These are phyloP conservation scores for Cryptococcus sp. DNA, from an alignment of 1,284 basidiomycete genomes.

Conservation along the genomic window DNA sequence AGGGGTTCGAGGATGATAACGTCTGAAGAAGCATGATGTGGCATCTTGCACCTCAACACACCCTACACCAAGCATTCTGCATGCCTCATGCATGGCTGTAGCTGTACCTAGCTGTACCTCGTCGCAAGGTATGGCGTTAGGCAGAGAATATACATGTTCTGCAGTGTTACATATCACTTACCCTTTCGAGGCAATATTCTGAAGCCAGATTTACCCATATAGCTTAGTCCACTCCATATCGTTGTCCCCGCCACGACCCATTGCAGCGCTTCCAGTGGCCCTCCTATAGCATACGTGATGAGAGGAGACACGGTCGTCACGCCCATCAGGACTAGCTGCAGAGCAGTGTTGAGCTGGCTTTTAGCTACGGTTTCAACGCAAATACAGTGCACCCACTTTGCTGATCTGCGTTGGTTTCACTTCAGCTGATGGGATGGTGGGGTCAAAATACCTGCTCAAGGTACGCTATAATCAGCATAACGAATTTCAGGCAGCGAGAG, in stretches of 20 bases:
- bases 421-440: conserved; percentile 87
- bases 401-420: conserved; percentile 84
- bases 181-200: conserved; percentile 47
- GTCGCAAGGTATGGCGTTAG: too few species aligned
- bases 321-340: conserved; percentile 88
- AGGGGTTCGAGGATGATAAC: too few species aligned
- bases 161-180: too few species aligned
- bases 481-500: conserved; percentile 10
- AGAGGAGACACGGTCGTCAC: conserved; percentile 77
- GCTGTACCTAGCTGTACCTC: too few species aligned
- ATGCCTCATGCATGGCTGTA: too few species aligned
- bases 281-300: conserved; percentile 57
- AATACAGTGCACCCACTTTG: conserved; percentile 56
- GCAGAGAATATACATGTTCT: too few species aligned
- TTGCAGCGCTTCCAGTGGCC: conserved; percentile 59
- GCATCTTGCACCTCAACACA: too few species aligned
- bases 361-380: conserved; percentile 12
- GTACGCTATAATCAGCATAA: too few species aligned
- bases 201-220: conserved; percentile 69
- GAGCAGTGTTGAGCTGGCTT: conserved; percentile 76
- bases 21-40: not conserved
- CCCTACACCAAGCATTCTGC: too few species aligned
- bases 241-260: conserved; percentile 83
- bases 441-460: conserved; percentile 85
- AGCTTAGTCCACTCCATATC: conserved; percentile 85